Base-by-base conservation (phyloP, 2,329 filamentous ascomycete species). In the Cadophora sp. region DNA sequence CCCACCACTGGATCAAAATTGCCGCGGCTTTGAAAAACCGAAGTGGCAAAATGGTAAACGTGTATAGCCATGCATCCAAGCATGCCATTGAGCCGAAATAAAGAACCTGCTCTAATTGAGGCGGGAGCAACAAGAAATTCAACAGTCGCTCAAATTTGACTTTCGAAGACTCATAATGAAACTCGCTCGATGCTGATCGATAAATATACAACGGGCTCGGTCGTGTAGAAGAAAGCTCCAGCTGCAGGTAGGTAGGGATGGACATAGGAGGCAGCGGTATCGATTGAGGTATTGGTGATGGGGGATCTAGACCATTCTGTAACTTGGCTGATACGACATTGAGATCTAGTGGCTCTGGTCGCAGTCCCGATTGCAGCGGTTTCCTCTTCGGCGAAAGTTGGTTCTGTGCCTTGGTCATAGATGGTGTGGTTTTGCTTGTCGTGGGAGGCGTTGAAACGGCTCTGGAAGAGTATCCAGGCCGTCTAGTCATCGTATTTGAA, bases 21-120 rank as follows among this genome's bases (percentile, higher is more conserved):
- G 87, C 88, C 0, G 95, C 74, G 0, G 96, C 95, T 66, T 94
- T 91, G 63, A 91, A 78, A 73, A 99, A 98, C 2, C 96, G 87
- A 67, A 99, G 85, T 0, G 96, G 96, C 0, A 99, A 82, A 53
- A 99, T 97, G 0, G 96, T 99, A 74, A 99, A 96, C 0, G 93
- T 96, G 80, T 97, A 96, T 1, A 99, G 86, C 94, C 95, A 99
- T 1, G 95, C 92, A 78, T 99, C 96, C 6, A 99, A 83, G 79
- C 96, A 99, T 7, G 95, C 94, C 41, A 98, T 80, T 0, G 92
- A 90, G 7, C 96, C 96, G 79, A 99, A 98, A 67, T 89, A 88
- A 6, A 99, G 85, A 0, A 94, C 91, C 55, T 91, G 87, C 80
- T 99, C 96, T 5, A 99, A 84, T 68, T 91, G 92, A 0, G 88